Conservation (phyloP, 768 basidiomycete genomes). For the Tylopilus sp. region DNA sequence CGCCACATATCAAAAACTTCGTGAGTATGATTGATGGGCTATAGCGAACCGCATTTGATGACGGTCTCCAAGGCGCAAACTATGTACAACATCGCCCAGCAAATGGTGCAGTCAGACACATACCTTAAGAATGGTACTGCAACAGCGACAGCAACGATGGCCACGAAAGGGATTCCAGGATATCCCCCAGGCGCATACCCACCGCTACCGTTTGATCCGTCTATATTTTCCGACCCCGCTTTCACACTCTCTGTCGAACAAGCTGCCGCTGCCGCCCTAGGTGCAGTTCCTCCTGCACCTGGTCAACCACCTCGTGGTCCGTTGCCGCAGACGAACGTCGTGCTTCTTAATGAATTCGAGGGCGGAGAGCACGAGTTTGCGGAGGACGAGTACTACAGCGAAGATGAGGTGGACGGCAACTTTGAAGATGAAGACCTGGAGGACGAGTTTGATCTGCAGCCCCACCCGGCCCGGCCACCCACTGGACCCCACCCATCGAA, state of each 20-base stretch:
- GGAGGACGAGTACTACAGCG: slow-evolving; percentile 46
- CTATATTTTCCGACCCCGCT: slow-evolving; percentile 52
- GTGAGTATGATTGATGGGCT: slow-evolving; percentile 41
- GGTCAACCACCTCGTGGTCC: slow-evolving; percentile 33
- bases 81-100: slow-evolving; percentile 68
- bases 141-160: slow-evolving; percentile 28
- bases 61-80: slow-evolving; percentile 48
- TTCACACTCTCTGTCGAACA: slow-evolving; percentile 51
- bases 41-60: slow-evolving; percentile 26
- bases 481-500: slow-evolving; percentile 14
- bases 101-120: slow-evolving; percentile 50
- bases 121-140: slow-evolving; percentile 36
- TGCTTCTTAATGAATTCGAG: slow-evolving; percentile 39
- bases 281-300: slow-evolving; percentile 26
- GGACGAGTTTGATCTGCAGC: slow-evolving; percentile 29
- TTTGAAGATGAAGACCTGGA: slow-evolving; percentile 37
- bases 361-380: slow-evolving; percentile 34
- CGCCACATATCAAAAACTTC: slow-evolving; percentile 65
- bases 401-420: slow-evolving; percentile 43
- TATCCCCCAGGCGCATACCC: slow-evolving; percentile 42
- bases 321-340: slow-evolving; percentile 33
- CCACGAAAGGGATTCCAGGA: slow-evolving; percentile 34
- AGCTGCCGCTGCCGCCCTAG: slow-evolving; percentile 37
- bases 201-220: slow-evolving; percentile 46
- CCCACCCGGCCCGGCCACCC: slow-evolving; percentile 20